Conservation (phyloP, 331 rosid species). For the Rhamnella rubrinervis region DNA sequence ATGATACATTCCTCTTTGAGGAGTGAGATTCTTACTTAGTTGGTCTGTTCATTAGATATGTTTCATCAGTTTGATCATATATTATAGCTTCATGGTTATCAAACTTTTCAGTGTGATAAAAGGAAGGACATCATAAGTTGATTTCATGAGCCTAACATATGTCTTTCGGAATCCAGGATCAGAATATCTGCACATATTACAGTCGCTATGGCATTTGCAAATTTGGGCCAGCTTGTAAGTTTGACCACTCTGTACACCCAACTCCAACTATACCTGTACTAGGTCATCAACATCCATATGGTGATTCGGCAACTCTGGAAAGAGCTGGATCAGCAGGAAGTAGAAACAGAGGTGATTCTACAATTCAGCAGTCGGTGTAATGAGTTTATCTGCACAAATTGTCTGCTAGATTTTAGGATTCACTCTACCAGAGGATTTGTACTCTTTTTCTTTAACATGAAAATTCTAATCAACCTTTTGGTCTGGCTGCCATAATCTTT, state of each 20-base stretch:
- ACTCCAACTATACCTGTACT: conserved; percentile 37
- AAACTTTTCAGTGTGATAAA: too few species aligned
- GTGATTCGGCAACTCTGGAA: conserved; percentile 37
- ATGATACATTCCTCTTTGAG: neutral
- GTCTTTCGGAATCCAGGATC: conserved; percentile 59
- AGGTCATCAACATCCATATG: conserved; percentile 45
- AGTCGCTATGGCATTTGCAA: conserved; percentile 91
- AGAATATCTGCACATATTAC: conserved; percentile 68
- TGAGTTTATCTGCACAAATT: conserved; percentile 25
- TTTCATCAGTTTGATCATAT: neutral
- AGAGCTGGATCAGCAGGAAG: conserved; percentile 46
- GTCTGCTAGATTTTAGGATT: conserved; percentile 43
- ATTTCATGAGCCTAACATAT: conserved; percentile 2
- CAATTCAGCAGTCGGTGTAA: conserved; percentile 45
- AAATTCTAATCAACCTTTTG: conserved; percentile 21
- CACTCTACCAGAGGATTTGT: conserved; percentile 29
- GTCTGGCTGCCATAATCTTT: conserved; percentile 33
- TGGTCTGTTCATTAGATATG: too few species aligned
- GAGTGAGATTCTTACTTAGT: too few species aligned
- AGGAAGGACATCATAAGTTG: neutral
- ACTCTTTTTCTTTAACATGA: conserved; percentile 25
- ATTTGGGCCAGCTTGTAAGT: conserved; percentile 90
- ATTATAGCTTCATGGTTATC: neutral
- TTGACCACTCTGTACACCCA: conserved; percentile 57
- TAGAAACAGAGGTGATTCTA: conserved; percentile 40